These are phyloP conservation scores for Chlorella vulgaris DNA, from an alignment of 139 green algal genomes.

Conservation along the genomic window DNA sequence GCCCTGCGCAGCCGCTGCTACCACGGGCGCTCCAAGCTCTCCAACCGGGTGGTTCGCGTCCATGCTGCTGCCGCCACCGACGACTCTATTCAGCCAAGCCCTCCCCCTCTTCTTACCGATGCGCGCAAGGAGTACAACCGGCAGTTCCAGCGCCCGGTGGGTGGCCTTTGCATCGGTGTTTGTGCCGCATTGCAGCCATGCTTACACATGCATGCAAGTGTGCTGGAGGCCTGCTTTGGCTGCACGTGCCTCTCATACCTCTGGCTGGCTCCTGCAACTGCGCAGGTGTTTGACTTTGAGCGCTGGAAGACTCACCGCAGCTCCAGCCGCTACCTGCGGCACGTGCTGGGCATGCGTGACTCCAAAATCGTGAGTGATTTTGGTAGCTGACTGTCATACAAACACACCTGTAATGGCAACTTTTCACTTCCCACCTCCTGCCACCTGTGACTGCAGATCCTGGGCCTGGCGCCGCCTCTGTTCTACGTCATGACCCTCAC, in stretches of 20 bases:
- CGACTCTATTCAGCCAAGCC: background rate
- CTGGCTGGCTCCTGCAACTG: background rate
- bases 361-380: constrained; percentile 19
- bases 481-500: constrained; percentile 7
- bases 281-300: constrained; percentile 34
- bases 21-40: background rate
- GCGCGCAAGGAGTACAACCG: background rate
- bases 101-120: background rate
- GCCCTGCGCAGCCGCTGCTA: background rate
- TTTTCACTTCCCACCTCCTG: background rate
- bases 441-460: background rate
- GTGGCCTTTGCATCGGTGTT: background rate
- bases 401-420: background rate
- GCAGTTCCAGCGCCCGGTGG: background rate
- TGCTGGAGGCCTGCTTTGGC: too few species aligned
- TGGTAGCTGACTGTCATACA: background rate
- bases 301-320: constrained; percentile 26
- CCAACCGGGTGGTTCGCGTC: background rate
- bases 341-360: constrained; percentile 14
- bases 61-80: background rate
- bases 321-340: constrained; percentile 28
- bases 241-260: background rate
- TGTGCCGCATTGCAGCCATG: too few species aligned
- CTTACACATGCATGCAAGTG: too few species aligned
- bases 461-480: background rate